Conservation (phyloP, 2,329 filamentous ascomycete genomes). For the Epichloe coenophiala region DNA sequence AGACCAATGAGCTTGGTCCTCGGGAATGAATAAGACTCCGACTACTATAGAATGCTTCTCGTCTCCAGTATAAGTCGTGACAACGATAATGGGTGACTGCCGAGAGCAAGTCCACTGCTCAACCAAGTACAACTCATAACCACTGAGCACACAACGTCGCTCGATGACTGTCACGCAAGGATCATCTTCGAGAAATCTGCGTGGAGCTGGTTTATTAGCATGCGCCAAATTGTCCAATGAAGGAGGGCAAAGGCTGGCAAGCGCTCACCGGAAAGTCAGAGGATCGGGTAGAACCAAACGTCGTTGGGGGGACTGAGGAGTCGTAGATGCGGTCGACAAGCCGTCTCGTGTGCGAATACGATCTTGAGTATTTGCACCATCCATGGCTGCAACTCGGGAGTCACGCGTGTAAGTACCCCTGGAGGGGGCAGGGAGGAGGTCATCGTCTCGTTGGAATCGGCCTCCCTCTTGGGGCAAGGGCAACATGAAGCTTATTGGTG, state of each 20-base stretch:
- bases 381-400: neutral
- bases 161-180: constrained; percentile 61
- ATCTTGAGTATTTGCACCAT: neutral
- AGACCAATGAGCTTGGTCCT: constrained; percentile 70
- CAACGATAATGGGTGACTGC: constrained; percentile 77
- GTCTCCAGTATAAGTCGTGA: constrained; percentile 87
- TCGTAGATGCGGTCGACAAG: constrained; percentile 5
- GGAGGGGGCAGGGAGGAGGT: neutral
- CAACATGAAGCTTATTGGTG: constrained; percentile 4
- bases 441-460: constrained; percentile 5
- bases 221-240: neutral
- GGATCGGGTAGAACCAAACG: constrained; percentile 45
- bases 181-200: constrained; percentile 74
- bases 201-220: constrained; percentile 2
- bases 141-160: constrained; percentile 53
- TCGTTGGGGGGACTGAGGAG: constrained; percentile 22
- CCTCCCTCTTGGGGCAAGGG: constrained; percentile 6
- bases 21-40: constrained; percentile 68
- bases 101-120: constrained; percentile 97
- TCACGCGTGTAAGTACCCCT: neutral
- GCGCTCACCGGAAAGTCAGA: constrained; percentile 37
- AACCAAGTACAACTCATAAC: constrained; percentile 88
- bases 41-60: constrained; percentile 64
- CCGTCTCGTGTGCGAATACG: constrained; percentile 6
- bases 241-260: neutral